Evolutionary conservation across 352 stramenopile genomes (phyloP).

Genomic region (Aphanomyces astaci): DNA sequence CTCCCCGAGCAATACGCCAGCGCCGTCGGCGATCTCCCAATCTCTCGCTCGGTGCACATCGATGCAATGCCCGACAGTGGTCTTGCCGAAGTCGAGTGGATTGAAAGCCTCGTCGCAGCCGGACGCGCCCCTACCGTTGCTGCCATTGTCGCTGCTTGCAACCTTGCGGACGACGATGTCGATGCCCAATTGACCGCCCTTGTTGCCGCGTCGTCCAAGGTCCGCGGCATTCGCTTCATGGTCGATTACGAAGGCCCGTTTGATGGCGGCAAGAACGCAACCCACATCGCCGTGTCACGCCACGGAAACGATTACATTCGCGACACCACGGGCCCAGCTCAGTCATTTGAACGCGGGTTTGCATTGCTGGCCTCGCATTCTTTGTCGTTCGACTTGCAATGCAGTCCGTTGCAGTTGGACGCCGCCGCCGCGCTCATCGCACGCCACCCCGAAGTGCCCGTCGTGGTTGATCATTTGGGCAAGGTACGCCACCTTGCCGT

Average conservation of each 20-base stretch:
- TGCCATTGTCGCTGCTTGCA: constrained; percentile 41
- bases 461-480: constrained; percentile 53
- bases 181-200: constrained; percentile 29
- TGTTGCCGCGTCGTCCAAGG: constrained; percentile 23
- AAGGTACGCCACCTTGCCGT: constrained; percentile 33
- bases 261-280: constrained; percentile 34
- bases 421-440: constrained; percentile 33
- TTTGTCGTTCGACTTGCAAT: constrained; percentile 60
- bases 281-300: constrained; percentile 36
- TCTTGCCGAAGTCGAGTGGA: constrained; percentile 36
- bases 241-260: constrained; percentile 44
- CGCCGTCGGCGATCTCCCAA: constrained; percentile 22
- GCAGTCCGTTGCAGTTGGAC: constrained; percentile 41
- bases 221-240: constrained; percentile 55
- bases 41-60: constrained; percentile 44
- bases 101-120: constrained; percentile 27
- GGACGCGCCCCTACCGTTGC: constrained; percentile 28
- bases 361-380: constrained; percentile 35
- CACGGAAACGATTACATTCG: constrained; percentile 51
- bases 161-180: constrained; percentile 36
- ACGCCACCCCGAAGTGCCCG: constrained; percentile 37
- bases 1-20: constrained; percentile 37
- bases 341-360: constrained; percentile 45
- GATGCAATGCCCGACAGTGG: constrained; percentile 46
- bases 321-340: constrained; percentile 11